phyloP scores from a whole-genome alignment of 345 rosid species.

The Jatropha curcas region DNA sequence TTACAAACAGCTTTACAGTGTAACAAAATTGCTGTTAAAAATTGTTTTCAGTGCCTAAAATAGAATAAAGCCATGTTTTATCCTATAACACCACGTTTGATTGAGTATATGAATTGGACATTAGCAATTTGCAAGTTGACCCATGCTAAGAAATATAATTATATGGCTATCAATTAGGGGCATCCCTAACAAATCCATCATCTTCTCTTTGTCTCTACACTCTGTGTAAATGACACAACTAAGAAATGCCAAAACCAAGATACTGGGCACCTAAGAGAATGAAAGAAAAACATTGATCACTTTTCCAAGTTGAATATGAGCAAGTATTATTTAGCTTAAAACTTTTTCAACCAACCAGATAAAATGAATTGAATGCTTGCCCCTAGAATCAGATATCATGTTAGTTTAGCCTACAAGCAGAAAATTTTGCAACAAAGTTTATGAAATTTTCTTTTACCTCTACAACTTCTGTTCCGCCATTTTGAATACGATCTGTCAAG shows the following conservation, averaged over 20 bases:
- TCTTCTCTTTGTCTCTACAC: too few species aligned
- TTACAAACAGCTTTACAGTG: too few species aligned
- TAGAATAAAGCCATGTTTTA: too few species aligned
- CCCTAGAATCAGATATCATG: neutral
- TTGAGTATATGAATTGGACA: neutral
- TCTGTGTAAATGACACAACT: neutral
- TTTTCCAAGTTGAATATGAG: neutral
- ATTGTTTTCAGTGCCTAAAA: too few species aligned
- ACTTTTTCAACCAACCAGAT: neutral
- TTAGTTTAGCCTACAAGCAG: neutral
- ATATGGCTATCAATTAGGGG: neutral
- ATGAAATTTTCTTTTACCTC: slow-evolving; percentile 51
- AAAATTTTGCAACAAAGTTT: neutral
- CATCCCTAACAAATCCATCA: neutral
- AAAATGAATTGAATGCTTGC: neutral
- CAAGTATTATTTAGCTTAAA: neutral
- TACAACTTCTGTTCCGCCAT: slow-evolving; percentile 97
- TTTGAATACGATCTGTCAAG: slow-evolving; percentile 90
- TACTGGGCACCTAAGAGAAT: neutral
- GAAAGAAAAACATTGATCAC: neutral
- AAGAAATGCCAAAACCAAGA: neutral
- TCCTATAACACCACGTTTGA: too few species aligned
- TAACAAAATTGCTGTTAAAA: too few species aligned
- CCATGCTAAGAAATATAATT: neutral
- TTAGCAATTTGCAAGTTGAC: neutral